Evolutionary conservation across 371 early-diverging fungal species (phyloP).

Genomic region (Catenaria anguillulae): DNA sequence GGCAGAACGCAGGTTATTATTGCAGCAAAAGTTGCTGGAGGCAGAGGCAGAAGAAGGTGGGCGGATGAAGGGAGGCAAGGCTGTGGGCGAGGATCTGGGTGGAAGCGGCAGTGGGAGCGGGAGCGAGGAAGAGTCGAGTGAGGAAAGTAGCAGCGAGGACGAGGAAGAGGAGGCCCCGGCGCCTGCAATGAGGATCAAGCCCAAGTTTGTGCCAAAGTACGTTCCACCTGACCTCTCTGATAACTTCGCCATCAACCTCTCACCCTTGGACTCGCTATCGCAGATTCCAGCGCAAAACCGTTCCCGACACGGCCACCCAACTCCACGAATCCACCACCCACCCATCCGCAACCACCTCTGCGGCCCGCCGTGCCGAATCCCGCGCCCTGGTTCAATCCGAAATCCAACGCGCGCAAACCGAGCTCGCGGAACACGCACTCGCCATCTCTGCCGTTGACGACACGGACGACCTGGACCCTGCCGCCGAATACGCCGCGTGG

Average conservation of each 20-base stretch:
- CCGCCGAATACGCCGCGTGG: conserved; percentile 81
- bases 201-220: conserved; percentile 74
- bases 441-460: conserved; percentile 47
- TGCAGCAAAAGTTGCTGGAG: neutral
- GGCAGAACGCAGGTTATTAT: neutral
- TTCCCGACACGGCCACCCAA: too few species aligned
- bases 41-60: conserved; percentile 13
- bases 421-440: neutral
- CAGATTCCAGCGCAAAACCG: too few species aligned
- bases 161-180: conserved; percentile 29
- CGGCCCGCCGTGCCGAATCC: too few species aligned
- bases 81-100: too few species aligned
- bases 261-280: too few species aligned
- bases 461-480: conserved; percentile 72
- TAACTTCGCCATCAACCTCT: too few species aligned
- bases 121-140: conserved; percentile 22
- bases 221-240: too few species aligned
- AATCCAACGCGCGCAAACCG: conserved; percentile 29
- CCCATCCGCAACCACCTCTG: too few species aligned
- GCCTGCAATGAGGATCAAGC: conserved; percentile 40
- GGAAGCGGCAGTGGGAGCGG: too few species aligned
- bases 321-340: too few species aligned
- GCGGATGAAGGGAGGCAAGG: too few species aligned
- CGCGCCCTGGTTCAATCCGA: conserved; percentile 57
- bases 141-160: conserved; percentile 40